These are phyloP conservation scores for Fusarium phyllophilum DNA, from an alignment of 2,329 filamentous ascomycete genomes.

Conservation along the genomic window DNA sequence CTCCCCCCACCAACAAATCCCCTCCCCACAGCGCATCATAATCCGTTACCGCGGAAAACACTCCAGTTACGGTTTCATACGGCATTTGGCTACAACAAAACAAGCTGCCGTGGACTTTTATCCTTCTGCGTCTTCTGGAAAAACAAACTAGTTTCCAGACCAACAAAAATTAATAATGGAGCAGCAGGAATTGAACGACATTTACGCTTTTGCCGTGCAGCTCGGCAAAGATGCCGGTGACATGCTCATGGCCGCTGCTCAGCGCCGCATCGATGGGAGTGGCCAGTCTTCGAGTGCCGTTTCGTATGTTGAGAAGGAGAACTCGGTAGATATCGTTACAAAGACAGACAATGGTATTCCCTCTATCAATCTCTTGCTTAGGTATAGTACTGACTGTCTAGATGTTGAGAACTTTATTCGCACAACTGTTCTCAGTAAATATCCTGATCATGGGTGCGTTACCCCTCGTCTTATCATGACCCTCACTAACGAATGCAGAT, in stretches of 20 bases:
- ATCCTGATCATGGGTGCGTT: slow-evolving; percentile 72
- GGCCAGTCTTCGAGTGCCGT: slow-evolving; percentile 29
- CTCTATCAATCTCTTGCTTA: too few species aligned
- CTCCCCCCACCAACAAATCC: not conserved
- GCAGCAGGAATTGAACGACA: slow-evolving; percentile 66
- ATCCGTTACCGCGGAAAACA: slow-evolving; percentile 30
- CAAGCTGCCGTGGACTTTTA: not conserved
- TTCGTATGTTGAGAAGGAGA: slow-evolving; percentile 71
- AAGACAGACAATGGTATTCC: slow-evolving; percentile 75
- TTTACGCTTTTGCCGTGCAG: slow-evolving; percentile 77
- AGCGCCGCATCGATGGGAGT: slow-evolving; percentile 40
- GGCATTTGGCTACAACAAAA: slow-evolving; percentile 30
- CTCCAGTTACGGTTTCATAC: slow-evolving; percentile 24
- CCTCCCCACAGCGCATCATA: slow-evolving; percentile 34
- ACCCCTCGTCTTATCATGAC: not conserved
- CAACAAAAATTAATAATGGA: slow-evolving; percentile 39
- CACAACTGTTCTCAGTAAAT: slow-evolving; percentile 65
- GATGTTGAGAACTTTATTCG: slow-evolving; percentile 79
- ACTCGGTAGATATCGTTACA: slow-evolving; percentile 80
- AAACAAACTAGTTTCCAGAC: slow-evolving; percentile 3
- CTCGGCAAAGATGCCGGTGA: slow-evolving; percentile 76
- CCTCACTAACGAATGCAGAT: slow-evolving; percentile 56
- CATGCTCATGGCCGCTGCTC: slow-evolving; percentile 71
- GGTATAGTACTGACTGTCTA: slow-evolving; percentile 44
- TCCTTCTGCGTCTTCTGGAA: slow-evolving; percentile 4